A percentile compares a stretch with the other conserved stretches of the same genome.
Conservation (phyloP, 148 eudicot genomes). For the Spergularia bocconei region DNA sequence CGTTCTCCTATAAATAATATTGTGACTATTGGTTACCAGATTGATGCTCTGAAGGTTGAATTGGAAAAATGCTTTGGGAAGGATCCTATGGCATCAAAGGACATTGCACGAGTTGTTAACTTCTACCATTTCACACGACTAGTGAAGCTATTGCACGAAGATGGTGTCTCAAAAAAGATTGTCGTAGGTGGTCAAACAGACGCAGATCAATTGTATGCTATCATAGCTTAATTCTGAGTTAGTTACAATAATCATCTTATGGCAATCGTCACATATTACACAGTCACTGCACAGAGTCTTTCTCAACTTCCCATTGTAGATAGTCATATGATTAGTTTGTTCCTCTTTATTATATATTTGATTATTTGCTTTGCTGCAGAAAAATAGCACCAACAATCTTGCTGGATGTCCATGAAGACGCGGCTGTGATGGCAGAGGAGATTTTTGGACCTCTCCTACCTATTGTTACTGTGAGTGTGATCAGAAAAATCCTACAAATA, state of each 20-base stretch:
- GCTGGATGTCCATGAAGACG: conserved; percentile 53
- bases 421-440: conserved; percentile 61
- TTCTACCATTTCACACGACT: conserved; percentile 49
- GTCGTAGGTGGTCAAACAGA: conserved; percentile 60
- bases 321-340: not conserved
- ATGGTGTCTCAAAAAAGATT: conserved; percentile 43
- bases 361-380: conserved; percentile 20
- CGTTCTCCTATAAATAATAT: conserved; percentile 4
- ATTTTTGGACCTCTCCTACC: conserved; percentile 81
- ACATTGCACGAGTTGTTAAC: conserved; percentile 52
- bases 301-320: not conserved
- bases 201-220: conserved; percentile 45
- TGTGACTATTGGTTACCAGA: conserved; percentile 29
- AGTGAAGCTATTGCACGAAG: conserved; percentile 45
- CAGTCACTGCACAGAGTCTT: too few species aligned
- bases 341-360: not conserved
- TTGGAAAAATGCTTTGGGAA: conserved; percentile 45
- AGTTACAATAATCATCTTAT: not conserved
- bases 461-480: conserved; percentile 57
- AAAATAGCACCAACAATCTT: conserved; percentile 66
- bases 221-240: not conserved
- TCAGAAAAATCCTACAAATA: not conserved
- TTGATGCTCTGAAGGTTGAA: conserved; percentile 44
- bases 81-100: conserved; percentile 48
- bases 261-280: too few species aligned